These are phyloP conservation scores for Cicer yamashitae DNA, from an alignment of 306 rosid genomes.

Conservation along the genomic window DNA sequence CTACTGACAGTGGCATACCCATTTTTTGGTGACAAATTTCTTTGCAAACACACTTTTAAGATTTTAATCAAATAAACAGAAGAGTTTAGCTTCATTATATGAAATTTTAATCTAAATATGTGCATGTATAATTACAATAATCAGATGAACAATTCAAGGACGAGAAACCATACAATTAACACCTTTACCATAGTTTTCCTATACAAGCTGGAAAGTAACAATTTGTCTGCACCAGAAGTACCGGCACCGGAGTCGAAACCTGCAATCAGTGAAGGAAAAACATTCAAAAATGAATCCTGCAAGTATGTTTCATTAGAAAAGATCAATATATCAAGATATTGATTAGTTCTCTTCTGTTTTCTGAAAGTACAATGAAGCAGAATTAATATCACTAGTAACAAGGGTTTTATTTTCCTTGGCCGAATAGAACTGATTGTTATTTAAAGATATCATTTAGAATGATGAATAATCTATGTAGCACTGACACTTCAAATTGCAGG, in stretches of 20 bases:
- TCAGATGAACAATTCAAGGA: conserved; percentile 25
- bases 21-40: not conserved
- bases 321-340: conserved; percentile 2
- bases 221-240: conserved; percentile 40
- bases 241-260: conserved; percentile 18
- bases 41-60: conserved; percentile 1
- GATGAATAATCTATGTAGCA: not conserved
- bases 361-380: not conserved
- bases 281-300: conserved; percentile 16
- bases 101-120: conserved; percentile 16
- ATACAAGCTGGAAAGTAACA: conserved; percentile 13
- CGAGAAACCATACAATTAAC: conserved; percentile 41
- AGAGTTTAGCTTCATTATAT: not conserved
- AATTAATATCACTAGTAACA: conserved; percentile 2
- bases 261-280: conserved; percentile 30
- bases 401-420: not conserved
- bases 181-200: conserved; percentile 29
- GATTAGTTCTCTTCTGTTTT: conserved; percentile 10
- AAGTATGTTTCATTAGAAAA: not conserved
- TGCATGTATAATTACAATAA: conserved; percentile 12
- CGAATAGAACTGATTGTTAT: not conserved
- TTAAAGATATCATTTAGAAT: not conserved
- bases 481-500: too few species aligned
- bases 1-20: not conserved
- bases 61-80: conserved; percentile 23